phyloP scores from a whole-genome alignment of 768 basidiomycete species.

The Amanita pseudoporphyria region DNA sequence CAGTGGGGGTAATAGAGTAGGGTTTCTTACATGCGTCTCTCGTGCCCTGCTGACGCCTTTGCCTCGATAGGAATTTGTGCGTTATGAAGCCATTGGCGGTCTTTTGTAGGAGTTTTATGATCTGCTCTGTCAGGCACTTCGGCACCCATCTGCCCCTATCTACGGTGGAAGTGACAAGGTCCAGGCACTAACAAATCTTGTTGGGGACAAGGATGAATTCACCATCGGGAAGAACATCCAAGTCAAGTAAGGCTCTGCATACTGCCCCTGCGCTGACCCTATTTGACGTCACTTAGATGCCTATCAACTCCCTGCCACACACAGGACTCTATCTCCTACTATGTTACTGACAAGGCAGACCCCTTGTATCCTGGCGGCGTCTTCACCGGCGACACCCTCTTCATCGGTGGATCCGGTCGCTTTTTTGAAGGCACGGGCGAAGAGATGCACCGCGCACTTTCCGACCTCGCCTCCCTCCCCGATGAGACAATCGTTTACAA shows the following conservation, averaged over 20 bases:
- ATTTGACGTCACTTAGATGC: slow-evolving; percentile 36
- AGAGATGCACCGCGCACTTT: slow-evolving; percentile 75
- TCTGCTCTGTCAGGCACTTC: background rate
- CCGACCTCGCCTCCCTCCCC: slow-evolving; percentile 65
- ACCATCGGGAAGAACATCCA: slow-evolving; percentile 54
- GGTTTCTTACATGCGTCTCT: slow-evolving; percentile 27
- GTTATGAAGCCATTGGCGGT: slow-evolving; percentile 14
- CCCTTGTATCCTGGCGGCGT: slow-evolving; percentile 58
- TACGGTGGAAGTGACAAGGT: slow-evolving; percentile 78
- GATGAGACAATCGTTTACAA: slow-evolving; percentile 74
- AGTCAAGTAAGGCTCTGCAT: slow-evolving; percentile 36
- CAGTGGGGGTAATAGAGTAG: slow-evolving; percentile 80
- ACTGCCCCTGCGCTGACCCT: slow-evolving; percentile 8
- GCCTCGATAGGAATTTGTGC: slow-evolving; percentile 37
- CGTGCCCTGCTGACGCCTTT: background rate
- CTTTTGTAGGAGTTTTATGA: background rate
- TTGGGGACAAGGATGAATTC: slow-evolving; percentile 79
- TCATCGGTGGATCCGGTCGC: slow-evolving; percentile 80
- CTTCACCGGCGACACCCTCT: slow-evolving; percentile 94
- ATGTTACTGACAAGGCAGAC: slow-evolving; percentile 46
- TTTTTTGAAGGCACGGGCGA: slow-evolving; percentile 85
- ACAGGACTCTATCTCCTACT: slow-evolving; percentile 92
- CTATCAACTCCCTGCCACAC: slow-evolving; percentile 91
- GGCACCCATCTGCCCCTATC: slow-evolving; percentile 36
- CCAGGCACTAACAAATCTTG: slow-evolving; percentile 56